Base-by-base conservation (phyloP, 805 yeast genomes). In the Yamadazyma sp. region DNA sequence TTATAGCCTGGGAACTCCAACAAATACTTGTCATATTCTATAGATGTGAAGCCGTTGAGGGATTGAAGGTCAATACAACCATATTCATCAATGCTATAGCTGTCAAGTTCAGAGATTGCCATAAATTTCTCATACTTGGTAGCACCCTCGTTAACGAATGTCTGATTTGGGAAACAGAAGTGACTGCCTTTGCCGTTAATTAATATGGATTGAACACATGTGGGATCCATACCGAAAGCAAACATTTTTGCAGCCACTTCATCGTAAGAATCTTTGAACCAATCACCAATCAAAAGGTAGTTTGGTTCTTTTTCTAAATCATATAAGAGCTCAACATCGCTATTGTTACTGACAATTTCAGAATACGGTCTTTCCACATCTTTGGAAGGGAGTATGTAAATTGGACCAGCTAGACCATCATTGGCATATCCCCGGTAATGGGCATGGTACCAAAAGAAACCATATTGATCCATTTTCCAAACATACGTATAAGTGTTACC, bases 391-490 rank as follows among this genome's bases (percentile, higher is more conserved):
- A 69, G 73, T 5, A 70, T 54, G 19, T 73, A 60, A 17, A 76
- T 48, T 1, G 71, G 71, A 5, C 80, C 81, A 13, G 62, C 57
- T 3, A 77, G 48, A 1, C 80, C 80, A 41, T 72, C 75, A 22
- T 70, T 59, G 38, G 68, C 60, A 44, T 75, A 77, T 2, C 71
- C 69, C 7, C 64, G 51, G 38, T 57, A 60, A 37, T 77, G 82
- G 4, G 78, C 65, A 44, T 77, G 82, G 51, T 75, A 77, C 82
- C 82, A 77, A 36, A 57, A 70, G 1, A 79, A 67, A 0, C 82
- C 82, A 19, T 59, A 52, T 38, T 71, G 76, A 32, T 57, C 56
- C 3, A 62, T 53, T 12, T 62, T 62, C 49, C 76, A 75, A 28
- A 57, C 49, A 45, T 77, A 73, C 1, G 61, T 54, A 51, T 64